Evolutionary conservation across 345 rosid genomes (phyloP), one percentile per base, ranked within the genome.

Genomic region (Rhizophora mangle): DNA sequence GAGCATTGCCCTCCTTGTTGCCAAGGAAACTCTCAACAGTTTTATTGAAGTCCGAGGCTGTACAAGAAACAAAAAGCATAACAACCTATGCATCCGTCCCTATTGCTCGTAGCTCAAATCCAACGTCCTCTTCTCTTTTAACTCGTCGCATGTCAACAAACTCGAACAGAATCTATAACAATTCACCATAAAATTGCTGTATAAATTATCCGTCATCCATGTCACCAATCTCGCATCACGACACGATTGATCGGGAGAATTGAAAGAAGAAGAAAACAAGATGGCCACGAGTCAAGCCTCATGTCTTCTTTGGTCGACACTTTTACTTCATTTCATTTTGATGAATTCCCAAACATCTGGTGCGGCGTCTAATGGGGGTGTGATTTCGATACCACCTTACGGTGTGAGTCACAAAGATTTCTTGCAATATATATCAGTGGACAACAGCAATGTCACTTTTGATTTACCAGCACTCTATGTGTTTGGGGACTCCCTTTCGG

Each of bases 401-500:
- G 60, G 6, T 24, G 60, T 24, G 60, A 21, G 29, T 16, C 31
- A 1, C 16, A 56, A 56, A 11, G 60, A 56, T 56, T 21, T 56
- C 26, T 56, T 56, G 31, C 60, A 24, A 4, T 24, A 21, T 56
- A 2, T 56, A 56, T 22, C 30, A 24, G 60, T 24, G 29, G 6
- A 56, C 1, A 27, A 16, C 6, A 2, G 19, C 18, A 2, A 56
- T 4, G 18, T 24, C 60, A 10, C 60, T 27, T 56, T 56, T 6
- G 29, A 24, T 11, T 10, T 56, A 10, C 60, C 60, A 3, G 60
- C 60, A 56, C 29, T 56, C 24, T 56, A 24, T 24, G 60, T 4
- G 24, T 56, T 56, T 56, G 60, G 60, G 29, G 60, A 56, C 60
- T 56, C 60, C 29, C 60, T 22, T 10, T 56, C 24, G 29, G 60